These are phyloP conservation scores for Mucor velutinosus DNA, from an alignment of 371 early-diverging fungal genomes.

Conservation along the genomic window DNA sequence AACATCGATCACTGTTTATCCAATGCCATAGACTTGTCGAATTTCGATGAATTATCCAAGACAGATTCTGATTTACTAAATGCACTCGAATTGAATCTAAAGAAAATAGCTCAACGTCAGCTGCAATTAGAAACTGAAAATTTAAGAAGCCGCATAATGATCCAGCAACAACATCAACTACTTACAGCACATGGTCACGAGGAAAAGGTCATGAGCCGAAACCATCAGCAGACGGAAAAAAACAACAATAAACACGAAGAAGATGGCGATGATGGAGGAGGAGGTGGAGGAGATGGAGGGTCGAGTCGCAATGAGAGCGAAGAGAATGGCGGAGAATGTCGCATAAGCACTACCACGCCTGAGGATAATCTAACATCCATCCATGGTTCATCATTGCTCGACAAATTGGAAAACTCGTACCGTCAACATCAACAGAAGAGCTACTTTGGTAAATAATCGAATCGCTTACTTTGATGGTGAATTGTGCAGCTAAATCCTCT, in stretches of 20 bases:
- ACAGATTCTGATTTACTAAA: slow-evolving; percentile 21
- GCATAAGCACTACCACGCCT: slow-evolving; percentile 17
- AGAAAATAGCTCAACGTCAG: slow-evolving; percentile 43
- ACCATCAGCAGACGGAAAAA: neutral
- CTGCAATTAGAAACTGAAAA: slow-evolving; percentile 44
- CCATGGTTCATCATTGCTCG: slow-evolving; percentile 36
- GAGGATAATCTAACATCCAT: slow-evolving; percentile 40
- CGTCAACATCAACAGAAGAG: slow-evolving; percentile 26
- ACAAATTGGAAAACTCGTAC: slow-evolving; percentile 35
- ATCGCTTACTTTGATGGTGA: neutral
- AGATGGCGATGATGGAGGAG: neutral
- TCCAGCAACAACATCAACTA: slow-evolving; percentile 46
- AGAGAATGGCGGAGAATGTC: neutral
- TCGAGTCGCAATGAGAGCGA: neutral
- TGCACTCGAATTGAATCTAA: slow-evolving; percentile 32
- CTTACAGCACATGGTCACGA: slow-evolving; percentile 29
- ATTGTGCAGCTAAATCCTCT: neutral
- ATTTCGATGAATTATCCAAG: neutral
- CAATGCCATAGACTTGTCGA: slow-evolving; percentile 4
- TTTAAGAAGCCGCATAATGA: slow-evolving; percentile 43
- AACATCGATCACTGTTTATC: slow-evolving; percentile 44
- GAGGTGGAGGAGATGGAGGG: neutral
- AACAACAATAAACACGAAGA: slow-evolving; percentile 1
- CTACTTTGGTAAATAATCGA: slow-evolving; percentile 31
- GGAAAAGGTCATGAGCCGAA: slow-evolving; percentile 17